Conservation (phyloP, 2,329 filamentous ascomycete genomes). For the Aureobasidium namibiae region DNA sequence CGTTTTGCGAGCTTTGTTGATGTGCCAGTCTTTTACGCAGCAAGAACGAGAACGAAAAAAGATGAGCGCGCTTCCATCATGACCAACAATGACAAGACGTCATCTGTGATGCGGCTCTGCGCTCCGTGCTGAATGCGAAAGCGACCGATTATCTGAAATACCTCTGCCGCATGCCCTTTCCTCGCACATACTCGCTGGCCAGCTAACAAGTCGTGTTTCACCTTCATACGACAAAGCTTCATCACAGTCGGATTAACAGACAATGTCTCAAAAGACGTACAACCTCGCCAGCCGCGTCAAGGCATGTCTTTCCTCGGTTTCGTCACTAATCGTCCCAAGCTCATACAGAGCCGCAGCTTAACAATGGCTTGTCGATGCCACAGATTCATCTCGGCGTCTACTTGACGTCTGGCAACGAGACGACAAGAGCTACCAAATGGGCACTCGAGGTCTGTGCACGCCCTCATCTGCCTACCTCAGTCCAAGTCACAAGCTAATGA, state of each 20-base stretch:
- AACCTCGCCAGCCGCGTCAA: conserved; percentile 37
- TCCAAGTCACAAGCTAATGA: conserved; percentile 30
- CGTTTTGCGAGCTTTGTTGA: too few relatives aligned
- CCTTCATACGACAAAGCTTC: background rate
- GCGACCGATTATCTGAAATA: background rate
- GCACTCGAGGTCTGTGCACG: conserved; percentile 39
- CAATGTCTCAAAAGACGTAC: conserved; percentile 28
- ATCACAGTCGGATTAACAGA: too few relatives aligned
- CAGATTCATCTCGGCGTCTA: conserved; percentile 68
- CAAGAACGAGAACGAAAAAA: background rate
- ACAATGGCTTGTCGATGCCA: conserved; percentile 60
- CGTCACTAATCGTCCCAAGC: conserved; percentile 22
- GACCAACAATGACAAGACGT: background rate
- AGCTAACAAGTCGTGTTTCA: background rate
- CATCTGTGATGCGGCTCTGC: background rate
- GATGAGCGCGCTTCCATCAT: background rate
- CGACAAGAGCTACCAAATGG: conserved; percentile 47
- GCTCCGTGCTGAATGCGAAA: background rate
- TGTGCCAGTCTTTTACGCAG: background rate
- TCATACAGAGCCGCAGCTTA: conserved; percentile 36
- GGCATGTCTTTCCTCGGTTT: conserved; percentile 18
- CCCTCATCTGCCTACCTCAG: too few relatives aligned
- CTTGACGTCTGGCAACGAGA: conserved; percentile 57
- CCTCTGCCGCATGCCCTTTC: background rate
- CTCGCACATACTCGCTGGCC: background rate